Conservation (phyloP, 225 moss, liverwort and hornwort genomes). For the Polytrichum formosum region DNA sequence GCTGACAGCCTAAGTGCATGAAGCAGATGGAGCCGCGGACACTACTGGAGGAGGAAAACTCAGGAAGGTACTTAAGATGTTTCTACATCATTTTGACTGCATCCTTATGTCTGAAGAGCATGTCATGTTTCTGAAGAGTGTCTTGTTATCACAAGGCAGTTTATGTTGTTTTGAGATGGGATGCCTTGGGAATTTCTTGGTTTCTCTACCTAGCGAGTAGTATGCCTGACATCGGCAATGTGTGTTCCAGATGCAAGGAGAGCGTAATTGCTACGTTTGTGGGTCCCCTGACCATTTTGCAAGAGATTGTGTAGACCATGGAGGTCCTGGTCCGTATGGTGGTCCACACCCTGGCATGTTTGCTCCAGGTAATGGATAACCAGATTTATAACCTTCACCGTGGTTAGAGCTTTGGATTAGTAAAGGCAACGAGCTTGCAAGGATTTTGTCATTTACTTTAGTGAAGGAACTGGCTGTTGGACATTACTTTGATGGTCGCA, state of each 20-base stretch:
- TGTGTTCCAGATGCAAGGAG: slow-evolving; percentile 55
- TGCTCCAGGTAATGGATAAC: slow-evolving; percentile 59
- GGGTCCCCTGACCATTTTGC: slow-evolving; percentile 96
- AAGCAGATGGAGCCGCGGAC: slow-evolving; percentile 93
- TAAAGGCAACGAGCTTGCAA: too few relatives aligned
- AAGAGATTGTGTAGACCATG: slow-evolving; percentile 88
- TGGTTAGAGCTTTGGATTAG: too few relatives aligned
- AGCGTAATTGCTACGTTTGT: slow-evolving; percentile 88
- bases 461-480: too few relatives aligned
- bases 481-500: too few relatives aligned
- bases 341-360: slow-evolving; percentile 82
- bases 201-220: not conserved
- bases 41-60: slow-evolving; percentile 72
- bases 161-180: too few relatives aligned
- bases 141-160: too few relatives aligned
- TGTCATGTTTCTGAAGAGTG: too few relatives aligned
- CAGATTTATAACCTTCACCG: too few relatives aligned
- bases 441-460: too few relatives aligned
- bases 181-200: too few relatives aligned
- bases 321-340: slow-evolving; percentile 68
- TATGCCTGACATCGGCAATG: not conserved
- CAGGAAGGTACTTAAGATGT: slow-evolving; percentile 57
- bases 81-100: not conserved
- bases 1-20: slow-evolving; percentile 54
- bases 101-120: too few relatives aligned